Evolutionary conservation across 208 protist species (phyloP).

Genomic region (Tetramitus jugosus): DNA sequence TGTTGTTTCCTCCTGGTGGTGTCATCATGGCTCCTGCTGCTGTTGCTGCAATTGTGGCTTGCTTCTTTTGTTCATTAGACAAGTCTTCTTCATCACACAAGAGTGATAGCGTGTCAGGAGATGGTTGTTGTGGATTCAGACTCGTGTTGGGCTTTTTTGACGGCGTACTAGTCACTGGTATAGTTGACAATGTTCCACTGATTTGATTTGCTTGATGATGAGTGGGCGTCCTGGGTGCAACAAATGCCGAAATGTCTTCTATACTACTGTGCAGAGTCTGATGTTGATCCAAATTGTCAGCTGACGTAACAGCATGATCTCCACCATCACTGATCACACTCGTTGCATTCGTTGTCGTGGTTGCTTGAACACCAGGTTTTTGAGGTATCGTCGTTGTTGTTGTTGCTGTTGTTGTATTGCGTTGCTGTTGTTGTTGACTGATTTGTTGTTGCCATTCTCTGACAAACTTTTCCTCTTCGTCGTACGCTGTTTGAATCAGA

Average conservation of each 20-base stretch:
- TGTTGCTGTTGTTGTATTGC: too few species aligned
- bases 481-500: too few species aligned
- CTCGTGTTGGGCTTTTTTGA: neutral
- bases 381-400: too few species aligned
- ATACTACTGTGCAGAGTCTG: too few species aligned
- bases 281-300: too few species aligned
- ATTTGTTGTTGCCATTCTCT: too few species aligned
- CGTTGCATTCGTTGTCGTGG: too few species aligned
- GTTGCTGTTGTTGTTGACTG: too few species aligned
- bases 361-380: too few species aligned
- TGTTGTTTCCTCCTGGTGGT: neutral
- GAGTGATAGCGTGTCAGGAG: neutral
- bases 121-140: neutral
- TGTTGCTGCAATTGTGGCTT: neutral
- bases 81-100: conserved; percentile 6
- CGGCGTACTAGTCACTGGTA: neutral
- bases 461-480: too few species aligned
- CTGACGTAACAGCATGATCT: too few species aligned
- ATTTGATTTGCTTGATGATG: neutral
- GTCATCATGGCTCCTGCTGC: neutral
- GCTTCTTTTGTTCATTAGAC: neutral
- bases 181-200: neutral
- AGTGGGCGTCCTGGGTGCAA: neutral
- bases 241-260: neutral
- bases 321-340: too few species aligned